phyloP scores from a whole-genome alignment of 208 protist genomes.

The Leptomonas pyrrhocoris region DNA sequence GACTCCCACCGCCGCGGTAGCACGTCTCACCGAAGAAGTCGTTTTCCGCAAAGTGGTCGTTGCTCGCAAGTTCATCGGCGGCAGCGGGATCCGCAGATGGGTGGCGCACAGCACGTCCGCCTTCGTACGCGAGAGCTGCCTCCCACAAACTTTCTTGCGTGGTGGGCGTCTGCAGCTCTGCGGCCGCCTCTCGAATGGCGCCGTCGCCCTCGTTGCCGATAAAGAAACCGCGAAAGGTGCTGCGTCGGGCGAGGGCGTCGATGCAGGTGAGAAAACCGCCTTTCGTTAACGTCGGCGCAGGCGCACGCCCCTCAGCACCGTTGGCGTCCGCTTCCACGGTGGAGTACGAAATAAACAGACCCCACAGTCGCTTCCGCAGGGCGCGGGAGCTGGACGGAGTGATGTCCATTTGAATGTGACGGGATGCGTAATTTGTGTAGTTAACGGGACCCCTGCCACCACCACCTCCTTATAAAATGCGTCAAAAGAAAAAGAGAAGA shows the following conservation, averaged over 20 bases:
- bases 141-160: constrained; percentile 17
- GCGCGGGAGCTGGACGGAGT: constrained; percentile 27
- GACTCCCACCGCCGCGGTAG: neutral
- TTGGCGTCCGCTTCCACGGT: neutral
- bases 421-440: too few relatives aligned
- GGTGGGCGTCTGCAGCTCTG: constrained; percentile 15
- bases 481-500: constrained; percentile 9
- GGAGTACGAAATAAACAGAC: constrained; percentile 19
- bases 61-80: neutral
- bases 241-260: constrained; percentile 12
- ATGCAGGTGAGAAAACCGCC: constrained; percentile 14
- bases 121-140: constrained; percentile 6
- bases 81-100: too few relatives aligned
- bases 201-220: constrained; percentile 20
- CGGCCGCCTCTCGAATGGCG: constrained; percentile 7
- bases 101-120: neutral
- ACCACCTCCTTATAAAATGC: too few relatives aligned
- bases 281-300: neutral
- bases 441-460: too few relatives aligned
- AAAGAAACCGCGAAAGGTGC: constrained; percentile 25
- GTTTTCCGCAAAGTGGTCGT: constrained; percentile 7
- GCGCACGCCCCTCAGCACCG: neutral
- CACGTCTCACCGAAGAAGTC: constrained; percentile 11
- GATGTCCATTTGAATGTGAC: constrained; percentile 13
- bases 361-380: constrained; percentile 21